Evolutionary conservation across 2,329 filamentous ascomycete species (phyloP).

Genomic region (Beauveria australis): DNA sequence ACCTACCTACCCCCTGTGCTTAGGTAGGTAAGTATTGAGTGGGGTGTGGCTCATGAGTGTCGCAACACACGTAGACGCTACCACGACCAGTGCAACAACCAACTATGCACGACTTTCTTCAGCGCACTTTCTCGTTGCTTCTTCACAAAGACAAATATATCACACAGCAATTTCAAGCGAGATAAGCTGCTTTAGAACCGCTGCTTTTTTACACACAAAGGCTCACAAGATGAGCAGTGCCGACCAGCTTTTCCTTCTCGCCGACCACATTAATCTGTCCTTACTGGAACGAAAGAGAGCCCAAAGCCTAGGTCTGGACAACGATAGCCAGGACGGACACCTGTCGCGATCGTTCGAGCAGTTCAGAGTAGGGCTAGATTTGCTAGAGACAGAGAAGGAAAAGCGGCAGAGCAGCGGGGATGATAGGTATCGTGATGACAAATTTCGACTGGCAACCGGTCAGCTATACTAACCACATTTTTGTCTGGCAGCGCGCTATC

Average conservation of each 20-base stretch:
- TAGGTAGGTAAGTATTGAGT: too few relatives aligned
- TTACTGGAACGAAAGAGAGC: constrained; percentile 86
- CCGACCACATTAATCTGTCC: constrained; percentile 94
- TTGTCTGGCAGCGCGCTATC: constrained; percentile 32
- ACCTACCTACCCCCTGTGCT: too few relatives aligned
- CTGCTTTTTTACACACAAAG: too few relatives aligned
- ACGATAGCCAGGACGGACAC: constrained; percentile 76
- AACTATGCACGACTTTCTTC: too few relatives aligned
- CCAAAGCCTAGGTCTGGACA: constrained; percentile 68
- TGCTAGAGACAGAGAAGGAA: constrained; percentile 55
- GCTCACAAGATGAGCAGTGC: constrained; percentile 29
- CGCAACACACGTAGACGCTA: too few relatives aligned
- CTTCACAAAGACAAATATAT: not conserved
- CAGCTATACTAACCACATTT: not conserved
- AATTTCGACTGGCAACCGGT: not conserved
- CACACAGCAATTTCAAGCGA: not conserved
- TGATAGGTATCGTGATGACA: constrained; percentile 39
- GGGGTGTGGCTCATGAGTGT: too few relatives aligned
- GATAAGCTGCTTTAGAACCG: too few relatives aligned
- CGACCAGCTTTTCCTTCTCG: constrained; percentile 81
- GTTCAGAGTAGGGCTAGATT: constrained; percentile 69
- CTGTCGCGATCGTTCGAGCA: constrained; percentile 84
- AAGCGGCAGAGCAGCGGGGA: constrained; percentile 57
- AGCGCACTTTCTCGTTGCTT: too few relatives aligned
- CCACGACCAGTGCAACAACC: too few relatives aligned